Evolutionary conservation across 805 yeast genomes (phyloP).

Genomic region (Candida gorgasii): DNA sequence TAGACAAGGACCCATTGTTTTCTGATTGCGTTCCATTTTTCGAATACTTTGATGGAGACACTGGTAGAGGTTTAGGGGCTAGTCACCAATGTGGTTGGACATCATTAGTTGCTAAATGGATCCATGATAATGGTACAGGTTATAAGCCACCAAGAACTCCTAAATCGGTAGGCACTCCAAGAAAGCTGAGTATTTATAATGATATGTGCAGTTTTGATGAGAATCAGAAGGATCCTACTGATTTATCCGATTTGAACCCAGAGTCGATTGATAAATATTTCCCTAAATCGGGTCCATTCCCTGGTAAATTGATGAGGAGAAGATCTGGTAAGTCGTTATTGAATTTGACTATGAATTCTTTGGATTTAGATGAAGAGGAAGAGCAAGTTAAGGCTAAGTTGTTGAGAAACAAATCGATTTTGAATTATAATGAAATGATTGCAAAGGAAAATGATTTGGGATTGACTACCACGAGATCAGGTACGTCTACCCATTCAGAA

Average conservation of each 20-base stretch:
- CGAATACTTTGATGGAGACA: constrained; percentile 92
- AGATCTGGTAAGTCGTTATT: constrained; percentile 73
- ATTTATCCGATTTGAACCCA: constrained; percentile 18
- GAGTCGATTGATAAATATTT: constrained; percentile 43
- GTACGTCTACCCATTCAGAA: constrained; percentile 31
- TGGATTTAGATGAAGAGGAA: constrained; percentile 70
- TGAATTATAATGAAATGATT: constrained; percentile 18
- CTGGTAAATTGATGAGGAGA: constrained; percentile 60
- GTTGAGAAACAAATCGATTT: constrained; percentile 16
- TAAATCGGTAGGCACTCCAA: constrained; percentile 27
- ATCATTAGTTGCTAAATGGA: constrained; percentile 86
- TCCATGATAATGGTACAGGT: constrained; percentile 82
- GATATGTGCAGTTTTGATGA: constrained; percentile 17
- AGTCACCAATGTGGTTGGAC: constrained; percentile 98
- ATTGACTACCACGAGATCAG: constrained; percentile 22
- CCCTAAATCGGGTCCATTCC: constrained; percentile 50
- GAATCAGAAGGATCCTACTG: constrained; percentile 10
- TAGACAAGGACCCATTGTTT: constrained; percentile 66
- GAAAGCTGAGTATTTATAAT: constrained; percentile 28
- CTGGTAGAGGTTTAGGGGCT: constrained; percentile 92
- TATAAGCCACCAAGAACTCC: constrained; percentile 54
- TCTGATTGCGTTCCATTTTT: constrained; percentile 75
- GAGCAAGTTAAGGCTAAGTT: constrained; percentile 18
- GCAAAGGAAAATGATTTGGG: constrained; percentile 14
- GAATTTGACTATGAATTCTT: constrained; percentile 63